Evolutionary conservation across 768 basidiomycete species (phyloP).

Genomic region (Boletus rufocinnamomeus): DNA sequence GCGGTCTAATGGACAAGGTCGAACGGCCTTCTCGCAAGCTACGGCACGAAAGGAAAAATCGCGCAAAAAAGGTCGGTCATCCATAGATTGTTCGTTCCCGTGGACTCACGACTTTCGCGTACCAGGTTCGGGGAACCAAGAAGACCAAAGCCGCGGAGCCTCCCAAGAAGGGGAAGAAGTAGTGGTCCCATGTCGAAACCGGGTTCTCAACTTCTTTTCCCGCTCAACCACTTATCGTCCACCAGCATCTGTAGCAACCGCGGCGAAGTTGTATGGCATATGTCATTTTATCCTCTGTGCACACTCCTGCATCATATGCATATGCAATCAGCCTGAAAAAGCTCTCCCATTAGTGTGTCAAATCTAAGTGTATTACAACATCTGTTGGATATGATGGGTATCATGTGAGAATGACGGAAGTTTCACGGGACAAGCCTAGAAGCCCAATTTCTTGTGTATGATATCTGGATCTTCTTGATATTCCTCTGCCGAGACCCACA

Average conservation of each 20-base stretch:
- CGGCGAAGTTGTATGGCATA: slow-evolving; percentile 44
- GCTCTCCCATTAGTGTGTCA: slow-evolving; percentile 25
- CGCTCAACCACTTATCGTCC: slow-evolving; percentile 27
- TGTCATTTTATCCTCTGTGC: slow-evolving; percentile 32
- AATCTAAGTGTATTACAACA: slow-evolving; percentile 37
- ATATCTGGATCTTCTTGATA: slow-evolving; percentile 99
- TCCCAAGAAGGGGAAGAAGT: slow-evolving; percentile 93
- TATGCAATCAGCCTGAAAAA: slow-evolving; percentile 22
- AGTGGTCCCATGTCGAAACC: slow-evolving; percentile 39
- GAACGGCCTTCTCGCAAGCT: slow-evolving; percentile 94
- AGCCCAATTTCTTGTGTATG: slow-evolving; percentile 93
- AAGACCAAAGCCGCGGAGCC: slow-evolving; percentile 92
- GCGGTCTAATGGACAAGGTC: slow-evolving; percentile 70
- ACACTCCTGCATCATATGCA: slow-evolving; percentile 32
- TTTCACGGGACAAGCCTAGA: slow-evolving; percentile 42
- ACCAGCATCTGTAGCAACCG: slow-evolving; percentile 39
- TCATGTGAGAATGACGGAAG: slow-evolving; percentile 24
- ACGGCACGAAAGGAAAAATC: slow-evolving; percentile 99
- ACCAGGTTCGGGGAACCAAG: slow-evolving; percentile 90
- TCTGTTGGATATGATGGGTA: slow-evolving; percentile 36
- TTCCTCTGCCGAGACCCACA: slow-evolving; percentile 99
- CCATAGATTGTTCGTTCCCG: not conserved
- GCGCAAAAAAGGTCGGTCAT: slow-evolving; percentile 89
- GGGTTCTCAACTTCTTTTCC: slow-evolving; percentile 17
- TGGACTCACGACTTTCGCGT: slow-evolving; percentile 20